phyloP scores from a whole-genome alignment of 768 basidiomycete genomes.

The Boletus rubropictus region DNA sequence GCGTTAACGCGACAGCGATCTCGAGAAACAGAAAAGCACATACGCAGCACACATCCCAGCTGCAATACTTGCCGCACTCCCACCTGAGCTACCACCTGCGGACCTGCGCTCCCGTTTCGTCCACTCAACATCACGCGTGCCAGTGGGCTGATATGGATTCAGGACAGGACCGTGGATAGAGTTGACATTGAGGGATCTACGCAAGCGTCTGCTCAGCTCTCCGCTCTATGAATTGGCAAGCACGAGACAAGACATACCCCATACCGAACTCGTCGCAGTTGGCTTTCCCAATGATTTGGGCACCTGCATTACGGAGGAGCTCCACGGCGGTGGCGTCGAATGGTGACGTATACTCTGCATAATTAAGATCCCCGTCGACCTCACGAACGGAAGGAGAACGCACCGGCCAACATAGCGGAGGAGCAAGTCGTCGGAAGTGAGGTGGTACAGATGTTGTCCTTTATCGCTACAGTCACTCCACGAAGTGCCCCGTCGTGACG shows the following conservation, averaged over 20 bases:
- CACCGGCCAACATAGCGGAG: constrained; percentile 67
- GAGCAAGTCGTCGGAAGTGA: constrained; percentile 70
- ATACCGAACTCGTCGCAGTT: constrained; percentile 99
- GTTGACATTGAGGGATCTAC: constrained; percentile 72
- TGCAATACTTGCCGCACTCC: constrained; percentile 90
- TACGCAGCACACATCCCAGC: constrained; percentile 80
- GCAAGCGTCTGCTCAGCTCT: not conserved
- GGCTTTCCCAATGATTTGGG: constrained; percentile 76
- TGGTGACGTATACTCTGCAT: constrained; percentile 65
- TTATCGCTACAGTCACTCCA: constrained; percentile 60
- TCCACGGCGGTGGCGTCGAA: constrained; percentile 84
- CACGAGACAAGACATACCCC: constrained; percentile 54
- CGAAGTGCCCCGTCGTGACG: constrained; percentile 27
- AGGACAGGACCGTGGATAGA: constrained; percentile 70
- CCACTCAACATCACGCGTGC: constrained; percentile 17
- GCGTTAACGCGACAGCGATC: not conserved
- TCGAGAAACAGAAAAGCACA: constrained; percentile 28
- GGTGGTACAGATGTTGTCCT: constrained; percentile 80
- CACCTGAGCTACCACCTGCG: constrained; percentile 92
- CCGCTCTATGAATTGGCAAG: not conserved
- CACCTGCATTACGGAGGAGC: constrained; percentile 54
- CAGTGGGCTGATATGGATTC: constrained; percentile 55
- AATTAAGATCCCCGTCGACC: not conserved
- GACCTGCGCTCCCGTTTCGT: constrained; percentile 42
- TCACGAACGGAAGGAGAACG: constrained; percentile 7